A percentile compares a stretch with the other conserved stretches of the same genome.
phyloP scores from a whole-genome alignment of 768 basidiomycete genomes.

The Amanita pallidorosea region DNA sequence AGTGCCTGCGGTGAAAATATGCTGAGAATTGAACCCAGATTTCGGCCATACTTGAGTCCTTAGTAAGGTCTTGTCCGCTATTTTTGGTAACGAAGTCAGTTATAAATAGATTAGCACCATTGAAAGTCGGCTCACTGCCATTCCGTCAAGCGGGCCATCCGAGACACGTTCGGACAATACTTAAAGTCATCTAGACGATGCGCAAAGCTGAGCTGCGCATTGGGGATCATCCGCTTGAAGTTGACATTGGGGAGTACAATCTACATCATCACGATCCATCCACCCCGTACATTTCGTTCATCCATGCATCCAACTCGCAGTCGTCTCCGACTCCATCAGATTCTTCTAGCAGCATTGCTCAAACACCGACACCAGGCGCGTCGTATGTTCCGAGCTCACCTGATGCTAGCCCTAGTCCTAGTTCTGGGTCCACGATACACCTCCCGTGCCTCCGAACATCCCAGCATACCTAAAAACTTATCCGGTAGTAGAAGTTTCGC shows the following conservation, averaged over 20 bases:
- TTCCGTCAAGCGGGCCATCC: not conserved
- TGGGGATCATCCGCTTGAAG: not conserved
- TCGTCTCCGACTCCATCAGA: not conserved
- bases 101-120: not conserved
- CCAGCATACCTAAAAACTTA: not conserved
- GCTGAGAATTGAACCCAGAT: not conserved
- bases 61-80: not conserved
- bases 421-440: not conserved
- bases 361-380: not conserved
- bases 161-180: not conserved
- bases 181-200: not conserved
- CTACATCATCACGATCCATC: not conserved
- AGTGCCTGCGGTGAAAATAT: not conserved
- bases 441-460: not conserved
- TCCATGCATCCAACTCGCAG: not conserved
- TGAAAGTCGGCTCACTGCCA: not conserved
- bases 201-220: not conserved
- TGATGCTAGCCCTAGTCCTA: constrained; percentile 3
- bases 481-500: not conserved
- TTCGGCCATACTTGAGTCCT: not conserved
- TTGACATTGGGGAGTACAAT: constrained; percentile 6
- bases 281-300: not conserved
- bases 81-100: not conserved
- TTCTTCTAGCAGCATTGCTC: not conserved
- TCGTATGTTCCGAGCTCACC: not conserved